These are phyloP conservation scores for Golubevia sp. DNA, from an alignment of 1,284 basidiomycete species.

Conservation along the genomic window DNA sequence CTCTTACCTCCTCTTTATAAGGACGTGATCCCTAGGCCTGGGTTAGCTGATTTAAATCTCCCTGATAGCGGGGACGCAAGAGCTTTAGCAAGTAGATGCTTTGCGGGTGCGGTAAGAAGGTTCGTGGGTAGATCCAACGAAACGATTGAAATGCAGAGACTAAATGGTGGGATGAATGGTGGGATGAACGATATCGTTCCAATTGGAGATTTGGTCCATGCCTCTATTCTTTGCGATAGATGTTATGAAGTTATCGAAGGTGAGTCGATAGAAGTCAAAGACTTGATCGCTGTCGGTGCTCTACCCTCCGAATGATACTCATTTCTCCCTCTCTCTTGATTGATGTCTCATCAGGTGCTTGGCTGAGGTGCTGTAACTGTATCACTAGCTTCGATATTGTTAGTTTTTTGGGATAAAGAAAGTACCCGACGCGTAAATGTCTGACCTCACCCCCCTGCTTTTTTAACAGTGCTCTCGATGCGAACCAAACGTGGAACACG, in stretches of 20 bases:
- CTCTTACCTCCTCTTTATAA: constrained; percentile 10
- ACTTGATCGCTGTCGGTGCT: too few species aligned
- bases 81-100: background rate
- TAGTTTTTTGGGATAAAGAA: too few species aligned
- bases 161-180: background rate
- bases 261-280: too few species aligned
- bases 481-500: constrained; percentile 15
- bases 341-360: background rate
- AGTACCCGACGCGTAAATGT: too few species aligned
- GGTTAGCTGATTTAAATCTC: background rate
- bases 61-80: background rate
- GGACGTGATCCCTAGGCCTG: background rate
- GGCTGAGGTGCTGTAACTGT: constrained; percentile 19
- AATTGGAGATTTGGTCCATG: constrained; percentile 11
- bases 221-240: constrained; percentile 17
- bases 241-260: constrained; percentile 15
- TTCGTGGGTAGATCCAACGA: constrained; percentile 2
- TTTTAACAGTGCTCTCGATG: constrained; percentile 6
- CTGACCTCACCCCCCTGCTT: too few species aligned
- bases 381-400: constrained; percentile 11
- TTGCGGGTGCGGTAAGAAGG: background rate
- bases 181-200: constrained; percentile 5
- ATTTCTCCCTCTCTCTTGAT: background rate
- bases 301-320: too few species aligned
- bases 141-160: constrained; percentile 5